Evolutionary conservation across 2,329 filamentous ascomycete genomes (phyloP).

Genomic region (Aureobasidium sp.): DNA sequence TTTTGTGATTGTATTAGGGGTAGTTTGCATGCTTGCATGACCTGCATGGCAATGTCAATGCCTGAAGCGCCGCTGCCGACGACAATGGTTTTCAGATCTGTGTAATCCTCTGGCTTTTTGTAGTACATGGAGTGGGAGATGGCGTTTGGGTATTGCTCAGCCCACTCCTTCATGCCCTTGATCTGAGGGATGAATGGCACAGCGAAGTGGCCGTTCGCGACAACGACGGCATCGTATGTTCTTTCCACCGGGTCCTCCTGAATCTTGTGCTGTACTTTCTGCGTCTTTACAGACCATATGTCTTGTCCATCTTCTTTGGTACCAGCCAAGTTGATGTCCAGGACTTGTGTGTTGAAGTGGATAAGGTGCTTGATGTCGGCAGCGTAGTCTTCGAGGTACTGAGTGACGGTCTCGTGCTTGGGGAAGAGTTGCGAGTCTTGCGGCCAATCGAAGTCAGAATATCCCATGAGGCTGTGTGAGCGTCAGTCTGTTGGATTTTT

Average conservation of each 20-base stretch:
- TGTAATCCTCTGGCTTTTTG: constrained; percentile 57
- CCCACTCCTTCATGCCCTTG: constrained; percentile 36
- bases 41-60: constrained; percentile 73
- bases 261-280: constrained; percentile 41
- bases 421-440: constrained; percentile 66
- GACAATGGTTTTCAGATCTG: constrained; percentile 61
- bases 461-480: constrained; percentile 80
- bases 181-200: constrained; percentile 41
- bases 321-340: constrained; percentile 42
- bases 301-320: constrained; percentile 18
- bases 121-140: constrained; percentile 66
- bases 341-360: constrained; percentile 62
- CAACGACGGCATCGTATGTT: constrained; percentile 47
- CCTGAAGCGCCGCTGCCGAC: constrained; percentile 82
- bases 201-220: constrained; percentile 44
- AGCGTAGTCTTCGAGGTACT: constrained; percentile 69
- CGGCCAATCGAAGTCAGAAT: constrained; percentile 53
- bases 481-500: constrained; percentile 76
- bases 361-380: constrained; percentile 61
- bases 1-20: constrained; percentile 60
- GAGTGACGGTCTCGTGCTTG: constrained; percentile 59
- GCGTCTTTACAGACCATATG: constrained; percentile 55
- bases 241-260: constrained; percentile 10
- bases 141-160: constrained; percentile 29
- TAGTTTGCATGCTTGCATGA: constrained; percentile 52